Percentiles rank a stretch among this genome's conserved stretches.
These are phyloP conservation scores for Aethionema arabicum DNA, from an alignment of 345 rosid species.

Conservation along the genomic window DNA sequence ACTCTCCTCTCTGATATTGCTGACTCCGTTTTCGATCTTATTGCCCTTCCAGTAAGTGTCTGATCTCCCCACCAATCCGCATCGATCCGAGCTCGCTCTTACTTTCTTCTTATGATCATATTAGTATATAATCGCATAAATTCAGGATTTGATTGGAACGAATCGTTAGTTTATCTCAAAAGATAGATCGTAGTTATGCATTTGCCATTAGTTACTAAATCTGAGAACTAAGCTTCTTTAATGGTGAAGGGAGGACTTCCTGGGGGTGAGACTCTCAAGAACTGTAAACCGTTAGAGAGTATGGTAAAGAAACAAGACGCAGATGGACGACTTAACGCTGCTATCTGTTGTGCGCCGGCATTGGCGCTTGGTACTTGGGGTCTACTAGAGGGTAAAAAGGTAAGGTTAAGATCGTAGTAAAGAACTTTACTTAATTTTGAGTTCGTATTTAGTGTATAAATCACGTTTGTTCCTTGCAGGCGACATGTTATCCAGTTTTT, in stretches of 20 bases:
- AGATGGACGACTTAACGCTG: constrained; percentile 73
- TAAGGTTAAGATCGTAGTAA: constrained; percentile 28
- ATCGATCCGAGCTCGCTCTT: background rate
- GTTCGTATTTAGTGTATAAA: constrained; percentile 13
- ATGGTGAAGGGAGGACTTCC: constrained; percentile 83
- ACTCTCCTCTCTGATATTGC: constrained; percentile 54
- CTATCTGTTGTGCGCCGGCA: constrained; percentile 88
- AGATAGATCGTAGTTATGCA: background rate
- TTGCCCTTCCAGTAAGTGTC: constrained; percentile 65
- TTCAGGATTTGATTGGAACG: background rate
- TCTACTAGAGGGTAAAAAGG: constrained; percentile 77
- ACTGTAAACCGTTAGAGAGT: constrained; percentile 60
- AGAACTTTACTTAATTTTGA: constrained; percentile 9
- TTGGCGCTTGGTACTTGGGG: constrained; percentile 87
- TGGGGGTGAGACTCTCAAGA: constrained; percentile 71
- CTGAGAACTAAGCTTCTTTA: background rate
- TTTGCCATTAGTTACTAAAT: background rate
- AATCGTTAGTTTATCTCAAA: constrained; percentile 1
- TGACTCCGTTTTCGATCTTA: constrained; percentile 61
- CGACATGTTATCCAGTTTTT: constrained; percentile 80
- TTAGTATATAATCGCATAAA: background rate
- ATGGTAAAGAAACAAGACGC: constrained; percentile 76
- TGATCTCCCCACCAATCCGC: constrained; percentile 21
- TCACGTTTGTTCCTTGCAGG: constrained; percentile 41
- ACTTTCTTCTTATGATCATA: background rate